Evolutionary conservation across 192 early-diverging fungal genomes (phyloP).

Genomic region (Helicostylum pulchrum): DNA sequence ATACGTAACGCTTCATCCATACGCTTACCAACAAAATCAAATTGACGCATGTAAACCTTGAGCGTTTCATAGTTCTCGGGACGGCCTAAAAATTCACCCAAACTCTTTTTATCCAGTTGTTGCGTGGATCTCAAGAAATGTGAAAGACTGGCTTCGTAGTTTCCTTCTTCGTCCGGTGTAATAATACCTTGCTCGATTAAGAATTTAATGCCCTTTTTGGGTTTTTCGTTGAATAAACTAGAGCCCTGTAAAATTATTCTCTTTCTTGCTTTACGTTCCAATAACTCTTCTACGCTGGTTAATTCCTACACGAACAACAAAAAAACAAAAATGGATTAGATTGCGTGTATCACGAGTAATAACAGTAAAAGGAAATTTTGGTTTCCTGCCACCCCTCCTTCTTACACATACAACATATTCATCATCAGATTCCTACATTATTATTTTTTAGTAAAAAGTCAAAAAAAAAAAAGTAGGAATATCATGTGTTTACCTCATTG

Average conservation of each 20-base stretch:
- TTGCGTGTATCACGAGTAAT: neutral
- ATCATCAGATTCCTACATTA: constrained; percentile 18
- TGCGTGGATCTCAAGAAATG: constrained; percentile 77
- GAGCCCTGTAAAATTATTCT: constrained; percentile 76
- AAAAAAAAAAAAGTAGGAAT: neutral
- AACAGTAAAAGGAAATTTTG: neutral
- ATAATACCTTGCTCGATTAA: constrained; percentile 48
- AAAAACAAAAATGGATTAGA: neutral
- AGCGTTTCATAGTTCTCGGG: constrained; percentile 84
- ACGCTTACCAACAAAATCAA: constrained; percentile 88
- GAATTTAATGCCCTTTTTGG: constrained; percentile 83
- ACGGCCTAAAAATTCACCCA: constrained; percentile 90
- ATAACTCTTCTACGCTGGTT: constrained; percentile 25
- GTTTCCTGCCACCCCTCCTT: neutral
- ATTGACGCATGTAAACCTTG: constrained; percentile 75
- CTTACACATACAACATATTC: constrained; percentile 23
- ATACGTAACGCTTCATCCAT: constrained; percentile 93
- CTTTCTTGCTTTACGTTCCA: constrained; percentile 66
- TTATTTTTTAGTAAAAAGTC: neutral
- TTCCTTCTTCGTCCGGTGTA: constrained; percentile 37
- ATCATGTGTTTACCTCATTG: constrained; percentile 32
- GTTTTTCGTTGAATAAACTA: constrained; percentile 78
- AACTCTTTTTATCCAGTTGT: constrained; percentile 77
- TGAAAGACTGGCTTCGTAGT: constrained; percentile 61
- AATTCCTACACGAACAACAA: constrained; percentile 10